These are phyloP conservation scores for Solanum rostratum DNA, from an alignment of 257 asterid species.

Conservation along the genomic window DNA sequence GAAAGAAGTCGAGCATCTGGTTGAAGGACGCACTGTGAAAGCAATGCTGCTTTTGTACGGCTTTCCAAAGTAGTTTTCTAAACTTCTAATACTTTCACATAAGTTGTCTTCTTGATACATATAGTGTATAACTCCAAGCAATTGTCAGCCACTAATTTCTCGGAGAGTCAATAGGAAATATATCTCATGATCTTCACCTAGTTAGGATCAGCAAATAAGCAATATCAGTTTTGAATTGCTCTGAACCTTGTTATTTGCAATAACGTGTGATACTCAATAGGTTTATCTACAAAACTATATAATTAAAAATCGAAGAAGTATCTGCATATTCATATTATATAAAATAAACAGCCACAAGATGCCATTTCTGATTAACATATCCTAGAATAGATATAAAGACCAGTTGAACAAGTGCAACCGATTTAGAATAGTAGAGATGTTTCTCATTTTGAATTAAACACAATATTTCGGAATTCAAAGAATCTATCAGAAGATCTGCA, in stretches of 20 bases:
- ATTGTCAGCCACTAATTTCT: not conserved
- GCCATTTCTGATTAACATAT: not conserved
- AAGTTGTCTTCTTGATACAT: not conserved
- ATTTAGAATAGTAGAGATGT: not conserved
- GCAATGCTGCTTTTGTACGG: not conserved
- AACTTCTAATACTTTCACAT: not conserved
- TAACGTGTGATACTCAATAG: not conserved
- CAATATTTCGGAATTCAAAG: not conserved
- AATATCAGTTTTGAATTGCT: not conserved
- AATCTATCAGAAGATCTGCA: not conserved
- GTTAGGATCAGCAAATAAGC: not conserved
- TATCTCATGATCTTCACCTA: not conserved
- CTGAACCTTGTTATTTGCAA: not conserved
- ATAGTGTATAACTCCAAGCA: not conserved
- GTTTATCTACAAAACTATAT: not conserved
- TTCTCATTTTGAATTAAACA: not conserved
- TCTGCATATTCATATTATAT: not conserved
- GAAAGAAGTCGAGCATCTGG: not conserved
- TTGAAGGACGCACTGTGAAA: not conserved
- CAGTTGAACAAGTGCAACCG: not conserved
- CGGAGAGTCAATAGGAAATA: not conserved
- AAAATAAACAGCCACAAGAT: not conserved
- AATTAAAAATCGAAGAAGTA: not conserved
- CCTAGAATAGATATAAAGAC: not conserved
- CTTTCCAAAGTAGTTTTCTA: not conserved